Base-by-base conservation (phyloP, 768 basidiomycete genomes). In the Tricholoma furcatifolium region DNA sequence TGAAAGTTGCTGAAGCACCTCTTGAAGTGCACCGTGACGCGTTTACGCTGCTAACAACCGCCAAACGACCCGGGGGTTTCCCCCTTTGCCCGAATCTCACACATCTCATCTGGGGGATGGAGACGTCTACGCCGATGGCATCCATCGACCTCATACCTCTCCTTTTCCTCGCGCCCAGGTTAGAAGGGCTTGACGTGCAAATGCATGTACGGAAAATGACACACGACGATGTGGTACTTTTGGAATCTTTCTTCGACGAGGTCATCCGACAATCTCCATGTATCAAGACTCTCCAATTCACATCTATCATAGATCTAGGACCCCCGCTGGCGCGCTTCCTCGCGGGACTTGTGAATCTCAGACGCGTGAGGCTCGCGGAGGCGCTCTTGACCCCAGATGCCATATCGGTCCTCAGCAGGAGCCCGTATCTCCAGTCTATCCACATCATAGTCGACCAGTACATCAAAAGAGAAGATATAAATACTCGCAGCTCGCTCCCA, bases 1-100 rank as follows among this genome's bases (percentile, higher is more conserved):
- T 65, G 42, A 43, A 55, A n/a, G 60, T 56, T 53, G 67, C 51
- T 43, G 56, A 57, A n/a, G 10, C 21, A 6, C 17, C 23, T 14
- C 36, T 43, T n/a, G 40, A 48, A 24, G 47, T 53, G 9, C 51
- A 55, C 46, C 49, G 54, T 27, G 36, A 41, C 11, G 23, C 49
- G 10, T 56, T 53, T 21, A 27, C 52, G 8, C 56, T 50, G 6
- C 39, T 60, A 31, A 43, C 53, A 39, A 46, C 56, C 21, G 30
- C n/a, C n/a, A n/a, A 49, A 10, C 55, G 58, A 1, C 58, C n/a
- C n/a, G n/a, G 52, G 9, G 12, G 54, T 7, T 52, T 54, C 18
- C 46, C 54, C 50, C 45, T 60, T 36, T 41, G 53, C 7, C 58
- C 58, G 2, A 60, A 60, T 27, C 44, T 60, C 44, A 60, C 49